These are phyloP conservation scores for Mollisia scopiformis DNA, from an alignment of 2,329 filamentous ascomycete genomes.

Conservation along the genomic window DNA sequence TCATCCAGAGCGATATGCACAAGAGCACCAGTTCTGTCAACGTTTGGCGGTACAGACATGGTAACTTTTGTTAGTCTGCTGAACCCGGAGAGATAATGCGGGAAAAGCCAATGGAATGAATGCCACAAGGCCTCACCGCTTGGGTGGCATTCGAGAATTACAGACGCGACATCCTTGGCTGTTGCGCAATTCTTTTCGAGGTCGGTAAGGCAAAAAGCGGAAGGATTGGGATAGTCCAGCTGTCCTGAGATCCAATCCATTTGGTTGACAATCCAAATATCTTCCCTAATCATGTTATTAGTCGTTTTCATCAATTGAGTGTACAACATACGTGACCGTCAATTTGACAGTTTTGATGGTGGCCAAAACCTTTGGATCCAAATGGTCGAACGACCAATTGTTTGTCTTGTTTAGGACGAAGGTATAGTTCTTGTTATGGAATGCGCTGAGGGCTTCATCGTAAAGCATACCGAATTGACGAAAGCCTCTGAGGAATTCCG, in stretches of 20 bases:
- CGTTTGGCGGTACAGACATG: background rate
- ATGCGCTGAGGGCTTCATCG: background rate
- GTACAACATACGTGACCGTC: conserved; percentile 1
- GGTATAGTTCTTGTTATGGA: background rate
- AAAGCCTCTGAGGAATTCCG: conserved; percentile 4
- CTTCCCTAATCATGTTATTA: background rate
- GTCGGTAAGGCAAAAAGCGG: background rate
- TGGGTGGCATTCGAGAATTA: conserved; percentile 6
- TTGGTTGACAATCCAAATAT: background rate
- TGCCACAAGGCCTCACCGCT: background rate
- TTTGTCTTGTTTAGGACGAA: background rate
- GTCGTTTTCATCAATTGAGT: background rate
- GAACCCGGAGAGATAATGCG: conserved; percentile 5
- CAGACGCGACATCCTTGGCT: background rate
- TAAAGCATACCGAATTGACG: background rate
- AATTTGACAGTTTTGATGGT: conserved; percentile 5
- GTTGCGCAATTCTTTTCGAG: background rate
- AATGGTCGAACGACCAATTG: conserved; percentile 5
- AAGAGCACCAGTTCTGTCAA: background rate
- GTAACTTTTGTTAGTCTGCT: background rate
- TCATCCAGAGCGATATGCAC: background rate
- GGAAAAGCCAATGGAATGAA: conserved; percentile 1
- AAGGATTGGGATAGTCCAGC: too few relatives aligned
- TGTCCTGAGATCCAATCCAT: background rate
- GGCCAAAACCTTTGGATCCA: background rate